Conservation (phyloP, 192 early-diverging fungal species). For the Backusella tarrabulga region DNA sequence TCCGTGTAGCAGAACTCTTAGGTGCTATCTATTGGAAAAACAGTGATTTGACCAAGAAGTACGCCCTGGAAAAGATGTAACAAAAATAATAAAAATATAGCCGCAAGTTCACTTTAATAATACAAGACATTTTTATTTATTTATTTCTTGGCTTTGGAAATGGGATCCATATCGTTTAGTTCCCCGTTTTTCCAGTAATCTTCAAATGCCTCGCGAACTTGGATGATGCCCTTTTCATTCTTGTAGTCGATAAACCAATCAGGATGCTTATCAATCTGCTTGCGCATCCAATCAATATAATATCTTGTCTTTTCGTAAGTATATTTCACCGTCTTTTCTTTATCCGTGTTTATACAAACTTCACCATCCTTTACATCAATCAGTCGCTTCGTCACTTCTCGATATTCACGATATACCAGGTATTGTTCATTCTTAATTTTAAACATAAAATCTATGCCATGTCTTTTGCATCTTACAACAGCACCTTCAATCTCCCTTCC, state of each 20-base stretch:
- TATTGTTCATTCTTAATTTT: conserved; percentile 98
- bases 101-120: too few relatives aligned
- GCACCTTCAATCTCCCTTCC: conserved; percentile 86
- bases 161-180: not conserved
- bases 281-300: conserved; percentile 77
- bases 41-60: too few relatives aligned
- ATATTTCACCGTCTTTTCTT: conserved; percentile 10
- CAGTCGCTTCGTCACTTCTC: conserved; percentile 82
- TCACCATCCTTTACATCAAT: conserved; percentile 38
- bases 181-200: conserved; percentile 43
- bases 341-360: not conserved
- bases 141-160: not conserved
- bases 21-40: too few relatives aligned
- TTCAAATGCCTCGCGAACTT: conserved; percentile 76
- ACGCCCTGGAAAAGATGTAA: too few relatives aligned
- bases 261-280: conserved; percentile 58
- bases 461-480: conserved; percentile 75
- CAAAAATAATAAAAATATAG: too few relatives aligned
- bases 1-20: too few relatives aligned
- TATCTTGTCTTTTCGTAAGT: conserved; percentile 58
- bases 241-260: conserved; percentile 63
- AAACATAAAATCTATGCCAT: conserved; percentile 64
- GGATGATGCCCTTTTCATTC: conserved; percentile 81
- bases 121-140: not conserved
- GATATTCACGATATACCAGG: conserved; percentile 93